A percentile compares a stretch with the other conserved stretches of the same genome.
Conservation (phyloP, 768 basidiomycete genomes). For the Hypholoma fasciculare region DNA sequence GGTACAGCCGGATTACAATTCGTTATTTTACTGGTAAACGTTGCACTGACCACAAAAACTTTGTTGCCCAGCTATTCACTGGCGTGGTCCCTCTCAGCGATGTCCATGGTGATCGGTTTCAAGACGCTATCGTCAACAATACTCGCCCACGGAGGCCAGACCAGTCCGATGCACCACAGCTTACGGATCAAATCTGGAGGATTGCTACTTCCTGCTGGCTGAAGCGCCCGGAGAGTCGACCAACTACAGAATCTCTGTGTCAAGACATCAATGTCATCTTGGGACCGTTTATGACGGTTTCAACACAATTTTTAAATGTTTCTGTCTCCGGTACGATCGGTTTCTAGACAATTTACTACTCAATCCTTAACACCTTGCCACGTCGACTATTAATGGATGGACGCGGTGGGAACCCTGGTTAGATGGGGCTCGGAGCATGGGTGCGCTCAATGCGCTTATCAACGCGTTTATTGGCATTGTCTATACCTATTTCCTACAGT, state of each 20-base stretch:
- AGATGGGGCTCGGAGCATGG: too few relatives aligned
- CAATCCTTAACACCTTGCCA: too few relatives aligned
- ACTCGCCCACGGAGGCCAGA: conserved; percentile 22
- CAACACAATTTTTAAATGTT: neutral
- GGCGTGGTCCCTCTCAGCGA: conserved; percentile 17
- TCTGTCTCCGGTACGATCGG: too few relatives aligned
- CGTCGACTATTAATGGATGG: too few relatives aligned
- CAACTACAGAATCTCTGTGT: conserved; percentile 13
- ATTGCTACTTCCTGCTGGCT: conserved; percentile 22
- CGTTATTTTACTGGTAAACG: neutral
- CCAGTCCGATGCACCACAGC: conserved; percentile 15
- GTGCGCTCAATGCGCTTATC: too few relatives aligned
- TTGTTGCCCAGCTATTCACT: conserved; percentile 12
- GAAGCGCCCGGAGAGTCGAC: conserved; percentile 12
- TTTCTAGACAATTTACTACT: too few relatives aligned
- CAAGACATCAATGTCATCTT: conserved; percentile 3
- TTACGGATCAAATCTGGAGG: conserved; percentile 22
- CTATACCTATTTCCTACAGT: too few relatives aligned
- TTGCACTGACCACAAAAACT: neutral
- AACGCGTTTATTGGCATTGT: too few relatives aligned
- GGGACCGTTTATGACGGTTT: neutral
- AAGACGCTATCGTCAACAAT: conserved; percentile 10
- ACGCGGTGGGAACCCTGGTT: too few relatives aligned
- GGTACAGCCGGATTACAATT: conserved; percentile 7
- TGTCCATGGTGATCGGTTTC: conserved; percentile 10